Base-by-base conservation (phyloP, 2,329 filamentous ascomycete genomes). In the Clonostachys solani region DNA sequence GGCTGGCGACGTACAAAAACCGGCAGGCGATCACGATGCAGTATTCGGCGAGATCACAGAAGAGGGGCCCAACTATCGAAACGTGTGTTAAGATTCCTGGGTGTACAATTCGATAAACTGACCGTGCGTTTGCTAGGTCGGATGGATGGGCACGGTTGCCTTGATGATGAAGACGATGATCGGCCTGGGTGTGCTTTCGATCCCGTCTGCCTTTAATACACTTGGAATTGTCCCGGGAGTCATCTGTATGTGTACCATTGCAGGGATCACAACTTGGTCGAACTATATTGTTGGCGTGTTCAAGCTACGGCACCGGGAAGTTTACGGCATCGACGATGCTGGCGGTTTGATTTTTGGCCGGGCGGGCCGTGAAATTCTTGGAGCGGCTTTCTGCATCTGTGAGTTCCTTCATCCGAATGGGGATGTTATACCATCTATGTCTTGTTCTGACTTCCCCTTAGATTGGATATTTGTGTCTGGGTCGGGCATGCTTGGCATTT, bases 271-370 rank as follows among this genome's bases (percentile, higher is more conserved):
- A 12, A 46, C 44, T 13, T 49, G 47, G 40, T 16, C 45, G 6
- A 34, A 23, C 13, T 43, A 42, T 17, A 35, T 47, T 15, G 33
- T 47, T 73, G 74, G 73, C 6, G 57, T 63, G 13, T 80, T 80
- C 61, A 80, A 80, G 54, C 54, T 73, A n/a, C 60, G 60, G 8
- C 77, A 80, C 52, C 69, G 67, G 1, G 65, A 73, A 19, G 71
- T 79, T 1, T 79, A 80, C 53, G 69, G 73, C 34, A 77, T 80
- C 46, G 76, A 77, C 44, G 77, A 80, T 52, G 76, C 71, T 0
- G 76, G 74, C 17, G 53, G 54, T 4, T 58, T 77, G 36, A 63
- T 80, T 15, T 74, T 77, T 50, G 76, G 77, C 13, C 63, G 60
- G 2, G 47, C 67, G 5, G 74, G 75, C 2, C 65, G 69, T 4